Percentiles rank a stretch among this genome's conserved stretches.
Evolutionary conservation across 805 yeast genomes (phyloP).

Genomic region (Ogataea zsoltii): DNA sequence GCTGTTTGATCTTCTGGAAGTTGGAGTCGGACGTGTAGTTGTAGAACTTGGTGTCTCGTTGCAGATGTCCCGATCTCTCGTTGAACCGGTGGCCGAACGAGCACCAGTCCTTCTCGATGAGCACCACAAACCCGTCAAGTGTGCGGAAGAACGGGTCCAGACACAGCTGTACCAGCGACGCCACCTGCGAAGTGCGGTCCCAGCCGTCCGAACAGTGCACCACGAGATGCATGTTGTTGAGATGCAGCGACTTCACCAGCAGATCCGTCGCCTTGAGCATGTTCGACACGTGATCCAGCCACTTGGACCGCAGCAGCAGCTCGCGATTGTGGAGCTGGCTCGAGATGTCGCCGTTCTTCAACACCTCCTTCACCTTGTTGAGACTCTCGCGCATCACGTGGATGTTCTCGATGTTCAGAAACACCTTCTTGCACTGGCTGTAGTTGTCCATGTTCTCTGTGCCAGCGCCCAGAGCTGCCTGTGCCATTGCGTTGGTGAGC

Average conservation of each 20-base stretch:
- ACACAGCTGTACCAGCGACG: constrained; percentile 81
- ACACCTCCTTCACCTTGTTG: constrained; percentile 56
- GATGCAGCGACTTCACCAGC: constrained; percentile 77
- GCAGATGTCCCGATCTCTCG: constrained; percentile 79
- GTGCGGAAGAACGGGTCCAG: constrained; percentile 91
- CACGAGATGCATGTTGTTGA: constrained; percentile 77
- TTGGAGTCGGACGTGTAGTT: constrained; percentile 40
- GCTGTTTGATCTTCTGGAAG: constrained; percentile 43
- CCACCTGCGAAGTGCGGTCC: constrained; percentile 93
- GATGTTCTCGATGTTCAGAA: constrained; percentile 90
- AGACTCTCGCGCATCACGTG: constrained; percentile 92
- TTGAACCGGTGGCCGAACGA: constrained; percentile 91
- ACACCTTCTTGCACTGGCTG: constrained; percentile 65
- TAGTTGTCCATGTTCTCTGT: constrained; percentile 91
- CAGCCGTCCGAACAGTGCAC: constrained; percentile 98
- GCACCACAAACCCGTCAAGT: constrained; percentile 77
- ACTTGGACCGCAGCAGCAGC: constrained; percentile 62
- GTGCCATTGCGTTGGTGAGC: constrained; percentile 92
- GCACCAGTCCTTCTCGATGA: constrained; percentile 94
- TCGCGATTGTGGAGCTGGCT: constrained; percentile 49
- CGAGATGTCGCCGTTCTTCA: constrained; percentile 68
- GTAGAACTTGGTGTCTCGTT: constrained; percentile 50
- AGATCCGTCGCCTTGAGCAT: constrained; percentile 75
- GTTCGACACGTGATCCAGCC: constrained; percentile 74
- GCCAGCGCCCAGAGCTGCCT: constrained; percentile 97